Base-by-base conservation (phyloP, 2,329 filamentous ascomycete genomes). In the Ascochyta rabiei region DNA sequence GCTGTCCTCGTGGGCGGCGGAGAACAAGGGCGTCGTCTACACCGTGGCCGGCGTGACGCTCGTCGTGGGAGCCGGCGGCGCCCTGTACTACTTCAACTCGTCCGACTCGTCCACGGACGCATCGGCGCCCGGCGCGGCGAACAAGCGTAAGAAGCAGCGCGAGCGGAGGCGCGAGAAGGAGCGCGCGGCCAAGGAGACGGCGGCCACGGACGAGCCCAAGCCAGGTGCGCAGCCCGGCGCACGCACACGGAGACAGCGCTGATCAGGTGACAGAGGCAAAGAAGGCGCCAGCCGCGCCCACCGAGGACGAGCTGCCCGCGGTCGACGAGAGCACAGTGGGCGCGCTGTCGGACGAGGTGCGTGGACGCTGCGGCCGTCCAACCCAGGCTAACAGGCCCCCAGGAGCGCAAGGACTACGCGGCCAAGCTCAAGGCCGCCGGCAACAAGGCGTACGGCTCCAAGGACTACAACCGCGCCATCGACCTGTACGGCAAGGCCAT, bases 401-500 rank as follows among this genome's bases (percentile, higher is more conserved):
- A 93, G 77, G 86, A 96, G 75, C 88, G 91, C 63, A 92, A 93
- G 75, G 87, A 91, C 53, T 95, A 90, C 76, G 92, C 95, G 30
- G 87, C 87, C 54, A 96, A 96, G 81, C 82, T 99, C 65, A 99
- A 99, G 83, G 91, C 90, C 58, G 90, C 90, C 24, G 95, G 95
- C 57, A 99, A 99, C 83, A 96, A 95, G 79, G 91, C 95, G 7
- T 99, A 97, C 71, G 92, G 91, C 57, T 87, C 88, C 65, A 98
- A 97, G 80, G 90, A 96, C 71, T 97, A 97, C 79, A 89, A 91
- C 78, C 87, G 86, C 69, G 95, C 95, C 64, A 99, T 99, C 73
- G 89, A 93, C 4, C 86, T 99, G 31, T 99, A 99, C 79, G 90
- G 90, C 64, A 91, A 96, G 80, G 95, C 95, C 45, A 96, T 99